phyloP scores from a whole-genome alignment of 805 yeast species.

The Wickerhamomyces sydowiorum region DNA sequence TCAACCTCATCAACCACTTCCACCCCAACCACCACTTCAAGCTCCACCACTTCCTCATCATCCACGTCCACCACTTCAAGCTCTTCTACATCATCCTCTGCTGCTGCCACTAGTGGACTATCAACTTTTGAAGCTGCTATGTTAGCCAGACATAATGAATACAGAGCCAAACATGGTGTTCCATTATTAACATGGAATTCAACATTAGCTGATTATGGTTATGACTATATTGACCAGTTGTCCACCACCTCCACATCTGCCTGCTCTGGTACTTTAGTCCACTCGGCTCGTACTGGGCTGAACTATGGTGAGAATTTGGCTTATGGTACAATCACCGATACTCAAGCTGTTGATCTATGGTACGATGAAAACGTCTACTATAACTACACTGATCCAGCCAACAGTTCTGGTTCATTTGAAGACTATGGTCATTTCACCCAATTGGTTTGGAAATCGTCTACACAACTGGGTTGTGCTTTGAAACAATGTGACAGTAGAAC shows the following conservation, averaged over 20 bases:
- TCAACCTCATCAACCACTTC: constrained; percentile 3
- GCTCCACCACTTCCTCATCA: constrained; percentile 13
- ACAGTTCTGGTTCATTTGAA: constrained; percentile 36
- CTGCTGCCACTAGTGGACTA: constrained; percentile 7
- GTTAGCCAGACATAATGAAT: constrained; percentile 43
- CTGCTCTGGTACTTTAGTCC: constrained; percentile 55
- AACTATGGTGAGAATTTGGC: constrained; percentile 75
- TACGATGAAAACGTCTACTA: constrained; percentile 57
- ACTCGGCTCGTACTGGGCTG: constrained; percentile 46
- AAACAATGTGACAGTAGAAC: constrained; percentile 35
- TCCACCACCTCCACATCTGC: constrained; percentile 38
- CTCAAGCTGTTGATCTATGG: constrained; percentile 61
- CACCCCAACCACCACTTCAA: constrained; percentile 12
- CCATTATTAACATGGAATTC: constrained; percentile 44
- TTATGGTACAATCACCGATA: constrained; percentile 42
- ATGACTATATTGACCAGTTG: constrained; percentile 37
- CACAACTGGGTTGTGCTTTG: constrained; percentile 56
- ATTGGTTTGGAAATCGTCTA: not conserved
- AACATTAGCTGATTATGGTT: constrained; percentile 41
- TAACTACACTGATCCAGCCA: constrained; percentile 41
- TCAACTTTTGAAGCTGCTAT: constrained; percentile 31
- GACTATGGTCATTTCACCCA: constrained; percentile 75
- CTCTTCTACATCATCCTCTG: constrained; percentile 12
- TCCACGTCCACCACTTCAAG: constrained; percentile 17
- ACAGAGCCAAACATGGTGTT: constrained; percentile 43